phyloP scores from a whole-genome alignment of 75 land plant genomes.

The Gnetum montanum region DNA sequence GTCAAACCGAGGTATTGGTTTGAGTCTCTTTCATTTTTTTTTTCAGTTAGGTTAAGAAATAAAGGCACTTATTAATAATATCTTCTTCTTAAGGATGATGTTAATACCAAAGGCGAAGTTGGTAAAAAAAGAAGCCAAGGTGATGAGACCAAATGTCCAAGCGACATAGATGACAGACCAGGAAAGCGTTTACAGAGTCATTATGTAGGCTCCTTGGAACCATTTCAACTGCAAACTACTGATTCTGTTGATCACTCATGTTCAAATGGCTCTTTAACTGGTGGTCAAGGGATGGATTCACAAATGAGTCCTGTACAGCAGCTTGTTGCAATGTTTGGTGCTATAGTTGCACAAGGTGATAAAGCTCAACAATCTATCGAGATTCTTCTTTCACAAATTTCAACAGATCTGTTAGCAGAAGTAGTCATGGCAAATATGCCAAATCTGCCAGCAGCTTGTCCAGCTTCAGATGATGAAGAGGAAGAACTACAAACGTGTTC shows the following conservation, averaged over 20 bases:
- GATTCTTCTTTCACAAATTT: constrained; percentile 66
- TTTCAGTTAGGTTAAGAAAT: too few relatives aligned
- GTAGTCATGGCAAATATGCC: constrained; percentile 87
- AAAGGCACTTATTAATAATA: too few relatives aligned
- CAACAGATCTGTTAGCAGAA: constrained; percentile 88
- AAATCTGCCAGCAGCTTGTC: constrained; percentile 47
- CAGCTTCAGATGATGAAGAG: constrained; percentile 27
- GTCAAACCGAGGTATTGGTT: neutral
- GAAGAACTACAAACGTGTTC: constrained; percentile 7
- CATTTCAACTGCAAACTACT: constrained; percentile 7
- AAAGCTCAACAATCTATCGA: constrained; percentile 66
- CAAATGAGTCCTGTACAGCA: constrained; percentile 54
- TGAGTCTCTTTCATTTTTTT: too few relatives aligned
- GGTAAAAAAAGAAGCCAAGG: constrained; percentile 35
- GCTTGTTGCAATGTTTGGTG: constrained; percentile 82
- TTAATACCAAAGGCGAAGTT: constrained; percentile 2
- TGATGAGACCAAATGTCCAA: constrained; percentile 14
- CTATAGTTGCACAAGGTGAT: constrained; percentile 93
- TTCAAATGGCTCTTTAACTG: constrained; percentile 6
- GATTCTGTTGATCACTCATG: neutral
- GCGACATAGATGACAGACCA: constrained; percentile 18
- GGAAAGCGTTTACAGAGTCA: constrained; percentile 35
- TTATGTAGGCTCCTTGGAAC: constrained; percentile 1
- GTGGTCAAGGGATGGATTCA: constrained; percentile 13
- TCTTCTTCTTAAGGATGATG: constrained; percentile 17